Evolutionary conservation across 768 basidiomycete genomes (phyloP).

Genomic region (Russula compacta): DNA sequence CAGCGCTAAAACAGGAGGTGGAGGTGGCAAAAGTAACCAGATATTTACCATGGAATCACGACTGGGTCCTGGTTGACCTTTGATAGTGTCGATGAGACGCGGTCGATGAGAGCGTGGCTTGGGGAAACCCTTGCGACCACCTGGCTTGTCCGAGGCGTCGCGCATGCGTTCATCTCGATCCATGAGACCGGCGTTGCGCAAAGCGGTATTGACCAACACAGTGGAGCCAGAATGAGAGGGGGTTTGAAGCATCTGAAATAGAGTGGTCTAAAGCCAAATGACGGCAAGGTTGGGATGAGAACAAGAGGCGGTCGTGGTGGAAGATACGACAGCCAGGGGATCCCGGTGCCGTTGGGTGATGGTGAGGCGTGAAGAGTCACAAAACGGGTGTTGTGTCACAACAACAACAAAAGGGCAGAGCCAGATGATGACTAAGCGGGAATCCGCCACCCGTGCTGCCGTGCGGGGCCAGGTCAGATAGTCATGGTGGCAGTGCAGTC

Average conservation of each 20-base stretch:
- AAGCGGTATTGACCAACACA: slow-evolving; percentile 48
- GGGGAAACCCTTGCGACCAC: slow-evolving; percentile 59
- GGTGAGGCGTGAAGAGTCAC: not conserved
- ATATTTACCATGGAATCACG: slow-evolving; percentile 63
- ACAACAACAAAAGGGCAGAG: not conserved
- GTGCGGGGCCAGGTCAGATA: not conserved
- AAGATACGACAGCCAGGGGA: not conserved
- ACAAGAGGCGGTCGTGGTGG: not conserved
- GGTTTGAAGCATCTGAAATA: slow-evolving; percentile 45
- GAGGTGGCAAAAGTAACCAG: slow-evolving; percentile 27
- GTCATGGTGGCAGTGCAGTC: not conserved
- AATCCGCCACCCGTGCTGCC: not conserved
- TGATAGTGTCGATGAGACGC: slow-evolving; percentile 48
- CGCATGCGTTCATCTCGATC: slow-evolving; percentile 71
- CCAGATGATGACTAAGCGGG: slow-evolving; percentile 2
- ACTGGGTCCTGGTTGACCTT: slow-evolving; percentile 41
- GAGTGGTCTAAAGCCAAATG: not conserved
- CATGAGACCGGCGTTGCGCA: slow-evolving; percentile 66
- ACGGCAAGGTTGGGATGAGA: slow-evolving; percentile 5
- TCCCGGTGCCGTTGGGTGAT: not conserved
- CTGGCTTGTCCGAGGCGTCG: slow-evolving; percentile 58
- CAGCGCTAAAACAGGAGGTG: slow-evolving; percentile 16
- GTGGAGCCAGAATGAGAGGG: slow-evolving; percentile 51
- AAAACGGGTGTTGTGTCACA: not conserved
- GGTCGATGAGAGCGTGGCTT: slow-evolving; percentile 55